Base-by-base conservation (phyloP, 768 basidiomycete species). In the Saitozyma sp. region DNA sequence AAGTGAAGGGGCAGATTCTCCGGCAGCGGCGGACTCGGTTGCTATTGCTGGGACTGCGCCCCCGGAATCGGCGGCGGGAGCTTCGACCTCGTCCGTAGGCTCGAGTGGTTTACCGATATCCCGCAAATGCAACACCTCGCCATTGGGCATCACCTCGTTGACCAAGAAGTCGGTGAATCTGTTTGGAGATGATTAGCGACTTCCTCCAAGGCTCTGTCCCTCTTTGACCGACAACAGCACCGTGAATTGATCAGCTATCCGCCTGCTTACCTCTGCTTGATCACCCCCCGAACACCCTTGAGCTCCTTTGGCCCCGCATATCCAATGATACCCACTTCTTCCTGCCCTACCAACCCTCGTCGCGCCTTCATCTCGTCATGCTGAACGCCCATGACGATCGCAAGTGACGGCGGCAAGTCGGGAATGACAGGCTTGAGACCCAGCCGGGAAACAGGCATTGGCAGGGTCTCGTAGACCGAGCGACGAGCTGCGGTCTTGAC, bases 151-250 rank as follows among this genome's bases (percentile, higher is more conserved):
- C 40, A 99, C 88, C 81, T 99, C 96, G 71, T 85, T 89, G 17
- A 99, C 96, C 71, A 98, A 71, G 76, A 99, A 99, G 80, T 99
- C 96, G 46, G 95, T 95, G 78, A 98, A 98, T 72, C 94, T 96
- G 73, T 37, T 41, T 62, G 20, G 6, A 57, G 39, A 60, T 49
- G 39, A 60, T 49, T 3, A 38, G 13, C 41, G 0, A 46, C 45
- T 29, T 8, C 10, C 39, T 43, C n/a, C 13, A 43, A 1, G 4
- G n/a, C n/a, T n/a, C n/a, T n/a, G n/a, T n/a, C n/a, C 37, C 19
- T 14, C 48, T 13, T 29, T 29, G 29, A 29, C 29, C 29, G 5
- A 29, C 29, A 5, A 2, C 29, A 29, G 2, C 29, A 29, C 29
- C 29, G 5, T 29, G 5, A 5, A 29, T 5, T 5, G 29, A 29